Evolutionary conservation across 495 filamentous ascomycete genomes (phyloP).

Genomic region (Neurospora sp.): DNA sequence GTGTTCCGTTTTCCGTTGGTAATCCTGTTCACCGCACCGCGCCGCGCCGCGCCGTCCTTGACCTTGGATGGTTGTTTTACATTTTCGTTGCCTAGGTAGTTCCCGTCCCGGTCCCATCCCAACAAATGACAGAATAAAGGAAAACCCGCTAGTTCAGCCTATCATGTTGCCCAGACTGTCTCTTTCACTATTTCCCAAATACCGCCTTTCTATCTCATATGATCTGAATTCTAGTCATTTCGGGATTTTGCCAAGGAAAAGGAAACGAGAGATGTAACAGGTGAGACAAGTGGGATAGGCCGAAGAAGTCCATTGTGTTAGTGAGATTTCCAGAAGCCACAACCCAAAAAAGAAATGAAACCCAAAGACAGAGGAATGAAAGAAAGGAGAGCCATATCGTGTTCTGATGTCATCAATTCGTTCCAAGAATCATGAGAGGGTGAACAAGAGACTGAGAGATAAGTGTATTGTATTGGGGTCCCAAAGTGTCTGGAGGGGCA

Average conservation of each 20-base stretch:
- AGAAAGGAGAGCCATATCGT: constrained; percentile 8
- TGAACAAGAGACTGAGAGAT: background rate
- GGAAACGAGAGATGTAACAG: background rate
- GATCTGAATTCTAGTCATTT: background rate
- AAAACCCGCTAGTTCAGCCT: background rate
- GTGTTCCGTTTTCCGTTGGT: background rate
- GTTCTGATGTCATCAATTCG: background rate
- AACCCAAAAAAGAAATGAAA: background rate
- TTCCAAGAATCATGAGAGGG: background rate
- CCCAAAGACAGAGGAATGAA: constrained; percentile 9
- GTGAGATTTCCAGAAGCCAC: background rate
- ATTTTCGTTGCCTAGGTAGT: background rate
- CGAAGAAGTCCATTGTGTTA: background rate
- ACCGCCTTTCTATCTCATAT: background rate
- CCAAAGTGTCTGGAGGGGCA: background rate
- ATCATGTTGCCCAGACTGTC: background rate
- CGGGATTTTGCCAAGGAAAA: background rate
- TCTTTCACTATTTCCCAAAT: background rate
- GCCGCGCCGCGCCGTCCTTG: background rate
- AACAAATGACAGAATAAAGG: background rate
- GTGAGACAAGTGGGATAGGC: background rate
- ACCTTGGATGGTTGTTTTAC: background rate
- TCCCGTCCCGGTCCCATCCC: background rate
- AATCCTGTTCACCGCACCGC: background rate
- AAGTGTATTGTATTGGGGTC: background rate